phyloP scores from a whole-genome alignment of 73 alveolate species.

The Paramecium biaurelia region DNA sequence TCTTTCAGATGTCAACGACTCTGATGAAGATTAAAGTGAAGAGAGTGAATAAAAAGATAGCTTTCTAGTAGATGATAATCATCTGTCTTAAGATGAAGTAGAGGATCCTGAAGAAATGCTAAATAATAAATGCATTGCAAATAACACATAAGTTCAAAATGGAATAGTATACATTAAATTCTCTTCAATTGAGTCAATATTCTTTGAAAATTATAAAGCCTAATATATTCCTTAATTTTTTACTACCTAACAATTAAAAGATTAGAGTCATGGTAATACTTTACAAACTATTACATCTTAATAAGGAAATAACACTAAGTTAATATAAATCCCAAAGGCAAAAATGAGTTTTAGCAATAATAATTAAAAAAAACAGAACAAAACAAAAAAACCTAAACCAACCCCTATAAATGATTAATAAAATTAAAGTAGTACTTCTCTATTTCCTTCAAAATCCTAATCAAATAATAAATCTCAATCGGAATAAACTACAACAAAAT shows the following conservation, averaged over 20 bases:
- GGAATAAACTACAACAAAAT: background rate
- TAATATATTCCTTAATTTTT: background rate
- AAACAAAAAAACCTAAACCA: background rate
- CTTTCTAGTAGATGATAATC: background rate
- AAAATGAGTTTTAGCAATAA: background rate
- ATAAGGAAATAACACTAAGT: background rate
- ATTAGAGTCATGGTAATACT: background rate
- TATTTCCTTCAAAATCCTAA: background rate
- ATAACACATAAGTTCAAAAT: background rate
- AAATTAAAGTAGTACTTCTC: background rate
- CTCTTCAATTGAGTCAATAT: background rate
- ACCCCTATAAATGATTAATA: background rate
- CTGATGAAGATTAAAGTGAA: background rate
- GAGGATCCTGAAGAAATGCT: background rate
- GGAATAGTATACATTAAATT: background rate
- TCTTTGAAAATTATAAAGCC: background rate
- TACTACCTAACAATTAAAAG: background rate
- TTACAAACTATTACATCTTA: background rate
- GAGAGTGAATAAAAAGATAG: background rate
- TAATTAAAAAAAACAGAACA: background rate
- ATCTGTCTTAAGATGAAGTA: background rate
- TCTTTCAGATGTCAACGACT: background rate
- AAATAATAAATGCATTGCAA: background rate
- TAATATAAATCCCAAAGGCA: background rate
- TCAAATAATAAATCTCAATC: background rate